Base-by-base conservation (phyloP, 2,329 filamentous ascomycete species). In the Fusarium mexicanum region DNA sequence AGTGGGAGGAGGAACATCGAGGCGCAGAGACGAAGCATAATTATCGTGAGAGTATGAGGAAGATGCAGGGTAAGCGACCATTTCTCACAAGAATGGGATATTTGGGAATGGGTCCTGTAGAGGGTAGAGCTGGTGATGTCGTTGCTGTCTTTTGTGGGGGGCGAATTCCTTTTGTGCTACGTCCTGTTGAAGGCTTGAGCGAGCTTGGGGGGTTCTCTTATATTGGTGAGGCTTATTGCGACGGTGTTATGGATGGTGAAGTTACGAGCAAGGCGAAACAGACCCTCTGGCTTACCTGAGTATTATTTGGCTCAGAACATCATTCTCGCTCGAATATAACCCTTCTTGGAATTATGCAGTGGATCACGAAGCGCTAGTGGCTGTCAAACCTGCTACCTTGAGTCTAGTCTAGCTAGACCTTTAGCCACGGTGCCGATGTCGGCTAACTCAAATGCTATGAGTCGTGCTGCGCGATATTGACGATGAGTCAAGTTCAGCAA, bases 191-290 rank as follows among this genome's bases (percentile, higher is more conserved):
- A 4, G 9, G 40, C 14, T 7, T 11, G 11, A 20, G 10, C 1
- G 24, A 17, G 3, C 5, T 14, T 24, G 2, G 5, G 0, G 4
- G 2, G 12, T 65, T 35, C 5, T 26, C 22, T 1, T 54, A 17
- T 20, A 2, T 64, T 0, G 63, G 58, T 1, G 63, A 65, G 20
- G 59, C 40, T 7, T 65, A 64, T 6, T 65, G 63, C 12, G 18
- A 65, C 9, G 35, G 63, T 11, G 6, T 54, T 1, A 65, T 65
- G 47, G 59, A 65, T n/a, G 63, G 63, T 1, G 35, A 64, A 41
- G 16, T 11, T 0, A 11, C 29, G 1, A 1, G 10, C 2, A 44
- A 22, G 2, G 8, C 40, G 5, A 33, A 46, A 26, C 20, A 47
- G 18, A 35, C 16, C 4, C 40, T 65, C 2, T 65, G 57, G 57